phyloP scores from a whole-genome alignment of 108 stramenopile genomes.

The Nitzschia inconspicua region DNA sequence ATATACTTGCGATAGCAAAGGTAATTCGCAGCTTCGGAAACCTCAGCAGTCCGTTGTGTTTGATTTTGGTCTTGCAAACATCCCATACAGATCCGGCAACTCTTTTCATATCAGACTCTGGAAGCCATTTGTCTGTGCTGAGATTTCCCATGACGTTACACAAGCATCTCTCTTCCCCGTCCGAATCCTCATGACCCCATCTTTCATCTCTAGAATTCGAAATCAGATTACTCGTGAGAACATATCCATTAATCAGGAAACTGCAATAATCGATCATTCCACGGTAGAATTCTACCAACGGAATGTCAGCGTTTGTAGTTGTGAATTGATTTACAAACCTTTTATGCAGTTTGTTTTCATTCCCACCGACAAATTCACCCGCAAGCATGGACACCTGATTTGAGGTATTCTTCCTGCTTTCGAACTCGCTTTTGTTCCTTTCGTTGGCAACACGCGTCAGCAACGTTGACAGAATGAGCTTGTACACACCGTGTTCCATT shows the following conservation, averaged over 20 bases:
- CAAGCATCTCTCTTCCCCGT: too few relatives aligned
- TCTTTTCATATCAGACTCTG: background rate
- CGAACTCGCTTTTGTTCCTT: background rate
- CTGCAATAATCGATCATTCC: slow-evolving; percentile 19
- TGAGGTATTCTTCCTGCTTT: background rate
- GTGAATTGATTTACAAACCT: too few relatives aligned
- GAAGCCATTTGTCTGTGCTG: background rate
- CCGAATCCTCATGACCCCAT: slow-evolving; percentile 1
- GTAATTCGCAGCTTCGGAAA: slow-evolving; percentile 19
- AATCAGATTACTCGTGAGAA: too few relatives aligned
- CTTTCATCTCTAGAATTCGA: background rate
- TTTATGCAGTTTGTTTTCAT: slow-evolving; percentile 6
- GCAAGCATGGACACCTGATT: slow-evolving; percentile 1
- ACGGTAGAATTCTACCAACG: slow-evolving; percentile 22
- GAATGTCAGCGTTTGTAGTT: slow-evolving; percentile 15
- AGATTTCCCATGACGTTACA: background rate
- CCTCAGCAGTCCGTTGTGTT: slow-evolving; percentile 9
- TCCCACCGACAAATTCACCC: slow-evolving; percentile 1
- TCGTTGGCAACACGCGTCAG: slow-evolving; percentile 12
- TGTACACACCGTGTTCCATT: slow-evolving; percentile 8
- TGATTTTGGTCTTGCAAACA: slow-evolving; percentile 18
- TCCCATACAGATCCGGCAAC: slow-evolving; percentile 17
- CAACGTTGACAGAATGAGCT: slow-evolving; percentile 14
- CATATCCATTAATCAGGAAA: slow-evolving; percentile 21
- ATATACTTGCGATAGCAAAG: slow-evolving; percentile 21